Base-by-base conservation (phyloP, 225 moss, liverwort and hornwort species). In the Pseudoscleropodium purum region DNA sequence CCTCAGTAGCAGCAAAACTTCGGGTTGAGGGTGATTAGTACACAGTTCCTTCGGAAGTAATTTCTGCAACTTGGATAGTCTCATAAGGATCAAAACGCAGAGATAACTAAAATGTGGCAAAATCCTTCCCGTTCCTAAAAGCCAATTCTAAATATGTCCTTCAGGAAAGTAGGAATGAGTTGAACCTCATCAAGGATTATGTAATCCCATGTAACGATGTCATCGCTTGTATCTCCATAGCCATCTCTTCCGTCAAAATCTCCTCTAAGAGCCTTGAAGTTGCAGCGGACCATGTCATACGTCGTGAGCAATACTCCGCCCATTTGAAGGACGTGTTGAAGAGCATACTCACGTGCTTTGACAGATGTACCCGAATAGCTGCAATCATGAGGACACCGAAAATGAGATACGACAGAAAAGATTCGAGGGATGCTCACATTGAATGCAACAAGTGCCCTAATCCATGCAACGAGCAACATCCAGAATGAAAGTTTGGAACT, bases 281-380 rank as follows among this genome's bases (percentile, higher is more conserved):
- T 97, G 89, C 97, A 97, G 64, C 99, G 97, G 77, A 99, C 99
- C 94, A 97, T 97, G 86, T 99, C 99, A 90, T 99, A 99, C 5
- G 99, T 99, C 81, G 99, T 99, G 24, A 99, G 92, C 64, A 99
- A 87, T 33, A 97, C 90, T 47, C 99, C 99, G 41, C 99, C 99
- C 85, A 92, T 90, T 95, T 96, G 96, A 54, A 98, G 83, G 70
- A 96, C 94, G 67, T 95, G 93, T n/a, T 93, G 90, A 59, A 98
- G 94, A 61, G 98, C 93, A 86, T 59, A 90, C 82, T 97, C 95
- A 69, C 98, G 98, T 15, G 91, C 93, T 91, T 90, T 97, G 20
- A 93, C 88, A 75, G 97, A 97, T 18, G 94, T 90, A 75, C 96
- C 98, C 16, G 96, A 92, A 89, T 94, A 98, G 87, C 98, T 98